A percentile compares a stretch with the other conserved stretches of the same genome.
phyloP scores from a whole-genome alignment of 2,329 filamentous ascomycete species.

The Fusarium tricinctum region DNA sequence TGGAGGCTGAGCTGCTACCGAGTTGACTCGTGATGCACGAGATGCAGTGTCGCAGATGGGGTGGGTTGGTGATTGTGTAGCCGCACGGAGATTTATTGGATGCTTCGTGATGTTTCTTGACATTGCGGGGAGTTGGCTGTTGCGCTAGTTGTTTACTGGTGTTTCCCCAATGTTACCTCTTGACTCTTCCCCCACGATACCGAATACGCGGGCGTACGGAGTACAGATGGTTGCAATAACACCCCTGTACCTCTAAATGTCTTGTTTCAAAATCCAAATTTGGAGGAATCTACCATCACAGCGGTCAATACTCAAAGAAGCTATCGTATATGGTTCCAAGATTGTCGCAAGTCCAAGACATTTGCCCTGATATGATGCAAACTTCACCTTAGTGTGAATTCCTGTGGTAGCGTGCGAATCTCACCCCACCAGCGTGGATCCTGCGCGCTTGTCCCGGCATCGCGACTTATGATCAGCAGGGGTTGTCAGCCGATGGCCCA shows the following conservation, averaged over 20 bases:
- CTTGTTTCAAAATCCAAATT: no score
- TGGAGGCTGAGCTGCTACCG: constrained; percentile 21
- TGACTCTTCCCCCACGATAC: neutral
- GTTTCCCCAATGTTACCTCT: neutral
- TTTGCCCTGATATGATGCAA: no score
- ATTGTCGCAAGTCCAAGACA: no score
- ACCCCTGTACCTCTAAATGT: no score
- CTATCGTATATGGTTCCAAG: no score
- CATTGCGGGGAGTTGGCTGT: neutral
- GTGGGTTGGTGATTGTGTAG: constrained; percentile 4
- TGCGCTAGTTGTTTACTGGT: neutral
- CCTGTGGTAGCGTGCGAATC: neutral
- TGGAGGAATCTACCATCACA: no score
- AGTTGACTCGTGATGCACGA: constrained; percentile 13
- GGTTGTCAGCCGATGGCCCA: constrained; percentile 19
- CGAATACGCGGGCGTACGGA: neutral
- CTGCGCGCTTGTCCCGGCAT: neutral
- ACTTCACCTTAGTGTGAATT: neutral
- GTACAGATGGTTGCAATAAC: no score
- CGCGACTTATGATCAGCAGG: constrained; percentile 28
- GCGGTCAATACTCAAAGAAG: no score
- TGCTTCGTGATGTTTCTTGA: neutral
- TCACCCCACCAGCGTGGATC: constrained; percentile 1
- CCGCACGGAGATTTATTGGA: neutral
- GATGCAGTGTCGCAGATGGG: constrained; percentile 6